A percentile compares a stretch with the other conserved stretches of the same genome.
These are phyloP conservation scores for Oryza brachyantha DNA, from an alignment of 176 grass and related monocot species.

Conservation along the genomic window DNA sequence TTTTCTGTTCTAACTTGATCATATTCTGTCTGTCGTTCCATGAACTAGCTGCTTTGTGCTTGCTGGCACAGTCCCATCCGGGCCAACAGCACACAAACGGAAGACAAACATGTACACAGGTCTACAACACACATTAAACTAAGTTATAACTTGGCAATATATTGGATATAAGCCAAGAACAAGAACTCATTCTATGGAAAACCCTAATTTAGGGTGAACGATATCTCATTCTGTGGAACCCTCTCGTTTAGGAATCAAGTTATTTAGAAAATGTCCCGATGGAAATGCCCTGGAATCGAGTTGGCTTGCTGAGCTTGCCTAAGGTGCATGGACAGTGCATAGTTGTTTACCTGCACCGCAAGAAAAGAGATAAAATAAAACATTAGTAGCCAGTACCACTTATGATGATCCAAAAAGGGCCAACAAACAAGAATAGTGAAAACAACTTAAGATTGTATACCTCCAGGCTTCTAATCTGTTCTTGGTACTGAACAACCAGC, in stretches of 20 bases:
- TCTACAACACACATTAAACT: constrained; percentile 16
- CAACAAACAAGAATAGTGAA: neutral
- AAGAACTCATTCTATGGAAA: constrained; percentile 10
- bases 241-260: neutral
- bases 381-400: neutral
- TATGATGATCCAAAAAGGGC: neutral
- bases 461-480: constrained; percentile 72
- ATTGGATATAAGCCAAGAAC: constrained; percentile 6
- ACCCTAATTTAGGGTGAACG: neutral
- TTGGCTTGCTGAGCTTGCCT: constrained; percentile 61
- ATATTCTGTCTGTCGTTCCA: neutral
- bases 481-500: constrained; percentile 63
- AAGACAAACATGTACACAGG: constrained; percentile 26
- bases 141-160: constrained; percentile 27
- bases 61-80: neutral
- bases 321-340: constrained; percentile 63
- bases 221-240: constrained; percentile 18
- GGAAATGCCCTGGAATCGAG: constrained; percentile 54
- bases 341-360: constrained; percentile 62
- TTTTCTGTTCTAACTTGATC: neutral
- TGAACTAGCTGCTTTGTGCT: neutral
- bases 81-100: constrained; percentile 1
- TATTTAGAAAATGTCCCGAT: constrained; percentile 61
- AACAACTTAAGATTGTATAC: constrained; percentile 16
- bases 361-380: neutral